Evolutionary conservation across 305 asterid genomes (phyloP).

Genomic region (Fraxinus greggii): DNA sequence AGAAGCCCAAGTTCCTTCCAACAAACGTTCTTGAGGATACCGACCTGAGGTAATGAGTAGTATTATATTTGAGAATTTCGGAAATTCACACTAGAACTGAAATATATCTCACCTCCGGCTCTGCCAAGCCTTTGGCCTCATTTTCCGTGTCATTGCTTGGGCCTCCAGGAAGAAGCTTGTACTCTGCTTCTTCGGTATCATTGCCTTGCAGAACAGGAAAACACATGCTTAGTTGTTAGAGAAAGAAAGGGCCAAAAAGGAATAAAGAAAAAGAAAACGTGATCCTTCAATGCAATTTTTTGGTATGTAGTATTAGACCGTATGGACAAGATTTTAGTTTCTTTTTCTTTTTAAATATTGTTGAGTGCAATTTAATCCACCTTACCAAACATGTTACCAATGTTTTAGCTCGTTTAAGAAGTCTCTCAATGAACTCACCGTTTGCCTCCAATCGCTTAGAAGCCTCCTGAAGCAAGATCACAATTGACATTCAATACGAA

Average conservation of each 20-base stretch:
- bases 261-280: neutral
- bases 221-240: slow-evolving; percentile 8
- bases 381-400: neutral
- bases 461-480: slow-evolving; percentile 52
- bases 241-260: slow-evolving; percentile 10
- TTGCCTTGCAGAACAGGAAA: slow-evolving; percentile 37
- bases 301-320: neutral
- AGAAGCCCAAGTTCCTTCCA: slow-evolving; percentile 96
- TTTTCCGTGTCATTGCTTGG: slow-evolving; percentile 39
- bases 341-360: neutral
- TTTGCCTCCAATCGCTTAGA: slow-evolving; percentile 32
- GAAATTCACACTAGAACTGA: slow-evolving; percentile 11
- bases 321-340: neutral
- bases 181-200: slow-evolving; percentile 61
- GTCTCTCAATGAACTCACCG: slow-evolving; percentile 41
- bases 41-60: slow-evolving; percentile 47
- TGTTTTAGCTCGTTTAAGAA: slow-evolving; percentile 9
- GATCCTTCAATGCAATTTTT: neutral
- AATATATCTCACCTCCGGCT: slow-evolving; percentile 47
- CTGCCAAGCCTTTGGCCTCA: slow-evolving; percentile 42
- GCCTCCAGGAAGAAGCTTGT: slow-evolving; percentile 76
- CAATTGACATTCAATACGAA: slow-evolving; percentile 15
- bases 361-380: neutral
- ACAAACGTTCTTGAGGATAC: slow-evolving; percentile 70
- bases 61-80: slow-evolving; percentile 10